phyloP scores from a whole-genome alignment of 2,329 filamentous ascomycete genomes.

The Didymella pinodella region DNA sequence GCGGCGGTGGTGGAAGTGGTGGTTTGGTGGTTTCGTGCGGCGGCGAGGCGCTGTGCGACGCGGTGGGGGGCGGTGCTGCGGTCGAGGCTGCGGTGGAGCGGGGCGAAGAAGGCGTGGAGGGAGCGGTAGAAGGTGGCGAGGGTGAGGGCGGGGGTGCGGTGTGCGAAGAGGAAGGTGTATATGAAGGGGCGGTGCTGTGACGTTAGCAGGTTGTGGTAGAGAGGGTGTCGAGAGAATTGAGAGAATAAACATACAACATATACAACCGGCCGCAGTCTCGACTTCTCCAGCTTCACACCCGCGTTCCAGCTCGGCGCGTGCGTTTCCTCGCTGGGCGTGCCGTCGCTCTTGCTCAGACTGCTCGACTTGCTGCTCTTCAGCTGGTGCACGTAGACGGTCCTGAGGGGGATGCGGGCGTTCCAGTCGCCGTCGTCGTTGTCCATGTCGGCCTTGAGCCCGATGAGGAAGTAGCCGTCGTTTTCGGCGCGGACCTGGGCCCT shows the following conservation, averaged over 20 bases:
- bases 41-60: constrained; percentile 54
- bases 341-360: constrained; percentile 29
- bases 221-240: no score
- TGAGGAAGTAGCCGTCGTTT: constrained; percentile 66
- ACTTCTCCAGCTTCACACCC: constrained; percentile 20
- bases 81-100: constrained; percentile 56
- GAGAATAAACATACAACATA: constrained; percentile 62
- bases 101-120: constrained; percentile 61
- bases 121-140: constrained; percentile 57
- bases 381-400: constrained; percentile 73
- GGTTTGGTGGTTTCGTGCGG: constrained; percentile 47
- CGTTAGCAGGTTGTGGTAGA: no score
- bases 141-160: constrained; percentile 63
- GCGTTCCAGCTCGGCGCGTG: constrained; percentile 23
- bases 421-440: constrained; percentile 46
- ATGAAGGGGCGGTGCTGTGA: constrained; percentile 71
- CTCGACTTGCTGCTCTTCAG: constrained; percentile 56
- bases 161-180: constrained; percentile 76
- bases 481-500: constrained; percentile 59
- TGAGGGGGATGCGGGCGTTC: constrained; percentile 64
- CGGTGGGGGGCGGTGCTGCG: constrained; percentile 52
- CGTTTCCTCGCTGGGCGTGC: constrained; percentile 29
- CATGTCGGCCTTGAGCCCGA: constrained; percentile 73
- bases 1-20: constrained; percentile 45
- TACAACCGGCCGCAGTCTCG: constrained; percentile 70